A percentile compares a stretch with the other conserved stretches of the same genome.
phyloP scores from a whole-genome alignment of 441 rosid genomes.

The Mallotus japonicus region DNA sequence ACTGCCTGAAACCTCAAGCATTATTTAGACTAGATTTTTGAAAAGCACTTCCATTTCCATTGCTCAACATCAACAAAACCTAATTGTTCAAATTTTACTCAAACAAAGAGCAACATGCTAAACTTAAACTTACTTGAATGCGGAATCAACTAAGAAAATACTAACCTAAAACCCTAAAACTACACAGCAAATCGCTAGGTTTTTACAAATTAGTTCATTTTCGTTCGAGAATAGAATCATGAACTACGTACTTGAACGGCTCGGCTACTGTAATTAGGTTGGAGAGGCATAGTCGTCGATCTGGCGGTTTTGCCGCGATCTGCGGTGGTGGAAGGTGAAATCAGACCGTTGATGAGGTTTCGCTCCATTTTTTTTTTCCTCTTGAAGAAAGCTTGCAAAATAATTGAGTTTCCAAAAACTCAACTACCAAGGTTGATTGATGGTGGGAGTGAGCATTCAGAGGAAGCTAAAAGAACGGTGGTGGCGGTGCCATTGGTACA shows the following conservation, averaged over 20 bases:
- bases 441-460: neutral
- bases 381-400: neutral
- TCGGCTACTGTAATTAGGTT: constrained; percentile 43
- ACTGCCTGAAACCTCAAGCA: no score
- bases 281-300: constrained; percentile 27
- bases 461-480: neutral
- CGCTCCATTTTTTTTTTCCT: constrained; percentile 35
- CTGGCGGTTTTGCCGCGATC: constrained; percentile 26
- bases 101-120: neutral
- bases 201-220: neutral
- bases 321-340: constrained; percentile 26
- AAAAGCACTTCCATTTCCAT: no score
- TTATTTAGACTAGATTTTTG: no score
- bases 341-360: constrained; percentile 29
- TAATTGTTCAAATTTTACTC: no score
- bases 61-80: no score
- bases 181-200: neutral
- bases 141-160: neutral
- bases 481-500: neutral
- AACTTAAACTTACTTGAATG: neutral
- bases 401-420: neutral
- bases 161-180: constrained; percentile 13
- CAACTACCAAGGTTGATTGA: no score
- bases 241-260: constrained; percentile 47
- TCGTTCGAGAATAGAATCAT: neutral